Evolutionary conservation across 2,329 filamentous ascomycete genomes (phyloP).

Genomic region (Clarireedia monteithiana): DNA sequence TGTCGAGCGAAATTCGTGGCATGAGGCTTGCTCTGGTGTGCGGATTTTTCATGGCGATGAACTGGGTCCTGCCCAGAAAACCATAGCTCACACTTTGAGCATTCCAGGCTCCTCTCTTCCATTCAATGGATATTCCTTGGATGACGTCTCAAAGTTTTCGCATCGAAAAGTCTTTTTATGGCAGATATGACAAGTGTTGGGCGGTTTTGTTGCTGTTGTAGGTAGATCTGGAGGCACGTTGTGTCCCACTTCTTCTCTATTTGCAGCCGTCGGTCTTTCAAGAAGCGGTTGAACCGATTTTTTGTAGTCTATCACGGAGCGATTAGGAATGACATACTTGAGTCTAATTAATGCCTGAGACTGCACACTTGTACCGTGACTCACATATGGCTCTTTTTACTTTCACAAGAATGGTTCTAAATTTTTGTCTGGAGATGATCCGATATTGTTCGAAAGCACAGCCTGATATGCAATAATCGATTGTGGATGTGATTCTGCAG

Average conservation of each 20-base stretch:
- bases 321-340: not conserved
- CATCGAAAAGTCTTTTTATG: not conserved
- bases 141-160: not conserved
- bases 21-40: too few species aligned
- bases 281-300: not conserved
- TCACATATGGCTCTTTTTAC: not conserved
- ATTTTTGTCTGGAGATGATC: not conserved
- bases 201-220: not conserved
- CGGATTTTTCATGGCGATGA: not conserved
- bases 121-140: not conserved
- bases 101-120: not conserved
- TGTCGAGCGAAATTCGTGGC: too few species aligned
- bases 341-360: not conserved
- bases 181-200: not conserved
- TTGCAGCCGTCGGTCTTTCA: too few species aligned
- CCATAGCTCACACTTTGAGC: not conserved
- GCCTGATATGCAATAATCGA: not conserved
- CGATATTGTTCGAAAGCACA: too few species aligned
- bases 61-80: not conserved
- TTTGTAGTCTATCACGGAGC: not conserved
- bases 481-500: too few species aligned
- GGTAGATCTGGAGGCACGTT: not conserved
- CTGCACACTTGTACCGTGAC: not conserved
- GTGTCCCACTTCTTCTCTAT: too few species aligned
- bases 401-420: not conserved